Base-by-base conservation (phyloP, 2,329 filamentous ascomycete genomes). In the Fusarium humuli region DNA sequence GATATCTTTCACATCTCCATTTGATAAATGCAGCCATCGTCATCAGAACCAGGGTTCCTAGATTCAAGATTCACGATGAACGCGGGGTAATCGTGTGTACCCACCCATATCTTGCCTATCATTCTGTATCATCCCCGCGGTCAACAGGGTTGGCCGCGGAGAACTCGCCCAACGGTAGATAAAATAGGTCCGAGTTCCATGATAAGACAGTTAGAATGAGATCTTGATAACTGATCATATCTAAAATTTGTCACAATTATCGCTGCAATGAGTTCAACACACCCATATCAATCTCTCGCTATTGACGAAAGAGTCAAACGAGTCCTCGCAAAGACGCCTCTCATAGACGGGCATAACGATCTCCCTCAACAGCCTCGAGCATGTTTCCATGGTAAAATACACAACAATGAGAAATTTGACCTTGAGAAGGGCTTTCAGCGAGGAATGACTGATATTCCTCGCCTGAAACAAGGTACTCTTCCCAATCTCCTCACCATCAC, bases 381-480 rank as follows among this genome's bases (percentile, higher is more conserved):
- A 5, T 63, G 58, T 1, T 63, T 64, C 5, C 61, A 46, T 1
- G 58, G 61, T 0, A 57, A 57, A 16, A 63, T 64, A 1, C 48
- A 64, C 8, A 48, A 32, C 2, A 63, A 64, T 32, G 48, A 48
- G 0, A 63, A 57, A 2, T 64, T 64, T 4, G 7, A 64, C 1
- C 4, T 63, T 0, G 23, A 56, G 6, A 63, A 63, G 0, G 61
- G 58, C 0, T 63, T 63, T 0, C 9, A 63, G 3, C 32, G 61
- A 11, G 61, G 61, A 6, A 63, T 63, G 61, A 63, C 61, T 0
- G 58, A 63, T 16, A 63, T 63, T 2, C 58, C 48, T 29, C 61
- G 61, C 2, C 42, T 63, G 0, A 63, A 63, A 2, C 58, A 63
- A 30, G 61, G 61, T 55, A 5, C 2, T 3, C 8, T 5, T 22